Conservation (phyloP, 192 early-diverging fungal genomes). For the Backusella morwellensis region DNA sequence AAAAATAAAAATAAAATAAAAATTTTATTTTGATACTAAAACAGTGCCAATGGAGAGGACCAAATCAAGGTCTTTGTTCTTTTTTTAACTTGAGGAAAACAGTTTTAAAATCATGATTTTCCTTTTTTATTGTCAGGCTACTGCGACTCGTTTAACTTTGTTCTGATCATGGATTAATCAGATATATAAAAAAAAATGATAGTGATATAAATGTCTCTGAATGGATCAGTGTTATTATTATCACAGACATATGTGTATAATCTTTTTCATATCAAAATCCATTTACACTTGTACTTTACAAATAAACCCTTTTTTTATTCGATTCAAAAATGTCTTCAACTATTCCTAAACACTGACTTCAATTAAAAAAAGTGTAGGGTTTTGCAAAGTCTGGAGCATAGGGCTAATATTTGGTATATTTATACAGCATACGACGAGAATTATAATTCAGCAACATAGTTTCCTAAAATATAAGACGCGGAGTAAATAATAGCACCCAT, state of each 20-base stretch:
- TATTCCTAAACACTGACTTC: neutral
- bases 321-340: neutral
- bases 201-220: neutral
- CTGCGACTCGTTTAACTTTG: too few species aligned
- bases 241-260: neutral
- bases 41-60: neutral
- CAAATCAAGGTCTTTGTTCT: too few species aligned
- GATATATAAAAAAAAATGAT: too few species aligned
- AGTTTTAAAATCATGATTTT: too few species aligned
- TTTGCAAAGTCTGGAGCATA: neutral
- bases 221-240: neutral
- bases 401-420: neutral
- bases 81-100: too few species aligned
- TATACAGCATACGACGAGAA: neutral
- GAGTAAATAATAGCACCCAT: neutral
- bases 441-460: conserved; percentile 17
- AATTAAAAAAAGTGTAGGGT: neutral
- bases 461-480: neutral
- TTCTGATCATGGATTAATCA: too few species aligned
- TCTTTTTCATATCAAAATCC: neutral
- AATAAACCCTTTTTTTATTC: neutral
- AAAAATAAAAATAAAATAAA: neutral
- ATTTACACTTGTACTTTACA: neutral
- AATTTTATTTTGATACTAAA: neutral
- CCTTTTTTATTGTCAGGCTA: too few species aligned